Percentiles rank a stretch among this genome's conserved stretches.
Conservation (phyloP, 2,329 filamentous ascomycete genomes). For the Epichloe hybrida region DNA sequence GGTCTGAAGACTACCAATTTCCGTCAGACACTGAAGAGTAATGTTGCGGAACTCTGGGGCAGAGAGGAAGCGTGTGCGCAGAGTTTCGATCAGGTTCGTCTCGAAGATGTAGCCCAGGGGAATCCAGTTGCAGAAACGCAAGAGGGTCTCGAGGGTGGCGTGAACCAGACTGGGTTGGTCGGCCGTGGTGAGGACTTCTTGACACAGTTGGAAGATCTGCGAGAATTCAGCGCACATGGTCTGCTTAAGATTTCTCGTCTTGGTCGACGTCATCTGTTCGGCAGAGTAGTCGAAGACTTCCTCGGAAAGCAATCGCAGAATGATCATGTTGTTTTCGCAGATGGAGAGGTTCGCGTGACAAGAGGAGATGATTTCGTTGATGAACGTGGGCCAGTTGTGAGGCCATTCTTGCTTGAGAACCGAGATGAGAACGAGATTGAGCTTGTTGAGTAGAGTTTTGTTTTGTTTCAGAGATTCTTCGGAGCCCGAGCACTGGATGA, state of each 20-base stretch:
- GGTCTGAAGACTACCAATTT: conserved; percentile 88
- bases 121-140: conserved; percentile 98
- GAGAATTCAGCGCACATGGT: conserved; percentile 99
- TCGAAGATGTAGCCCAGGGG: conserved; percentile 98
- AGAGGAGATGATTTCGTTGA: conserved; percentile 97
- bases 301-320: conserved; percentile 85
- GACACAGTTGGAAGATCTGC: conserved; percentile 94
- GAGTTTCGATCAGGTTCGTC: conserved; percentile 86
- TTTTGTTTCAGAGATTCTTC: conserved; percentile 78
- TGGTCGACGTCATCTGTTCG: conserved; percentile 97
- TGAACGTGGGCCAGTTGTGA: conserved; percentile 98
- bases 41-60: conserved; percentile 93
- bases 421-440: conserved; percentile 93
- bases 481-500: conserved; percentile 81
- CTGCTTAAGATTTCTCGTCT: conserved; percentile 91
- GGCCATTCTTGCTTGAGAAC: conserved; percentile 99
- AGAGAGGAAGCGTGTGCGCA: conserved; percentile 84
- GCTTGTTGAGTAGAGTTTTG: conserved; percentile 88
- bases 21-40: conserved; percentile 89
- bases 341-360: conserved; percentile 92
- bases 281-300: conserved; percentile 98
- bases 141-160: conserved; percentile 88
- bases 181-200: conserved; percentile 83
- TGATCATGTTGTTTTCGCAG: conserved; percentile 99
- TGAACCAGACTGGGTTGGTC: conserved; percentile 82